These are phyloP conservation scores for Claviceps capensis DNA, from an alignment of 2,329 filamentous ascomycete genomes.

Conservation along the genomic window DNA sequence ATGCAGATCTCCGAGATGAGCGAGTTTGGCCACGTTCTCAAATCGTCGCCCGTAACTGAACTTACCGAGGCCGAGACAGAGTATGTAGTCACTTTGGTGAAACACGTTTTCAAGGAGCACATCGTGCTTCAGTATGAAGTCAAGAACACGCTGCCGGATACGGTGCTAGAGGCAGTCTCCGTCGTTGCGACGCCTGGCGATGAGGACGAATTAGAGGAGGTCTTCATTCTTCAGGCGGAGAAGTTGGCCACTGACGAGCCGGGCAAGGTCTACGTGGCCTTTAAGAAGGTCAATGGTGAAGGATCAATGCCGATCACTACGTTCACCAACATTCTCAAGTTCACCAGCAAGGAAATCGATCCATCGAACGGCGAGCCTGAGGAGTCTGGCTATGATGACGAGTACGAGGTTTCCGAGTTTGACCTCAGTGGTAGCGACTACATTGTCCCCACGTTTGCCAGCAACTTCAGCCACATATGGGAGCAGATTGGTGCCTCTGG, in stretches of 20 bases:
- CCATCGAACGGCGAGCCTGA: constrained; percentile 88
- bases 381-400: constrained; percentile 85
- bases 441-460: constrained; percentile 81
- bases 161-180: constrained; percentile 79
- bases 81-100: constrained; percentile 85
- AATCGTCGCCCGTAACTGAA: constrained; percentile 74
- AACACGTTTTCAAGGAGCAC: constrained; percentile 97
- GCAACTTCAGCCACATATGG: constrained; percentile 93
- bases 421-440: constrained; percentile 89
- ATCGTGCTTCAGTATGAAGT: constrained; percentile 93
- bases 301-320: constrained; percentile 62
- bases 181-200: constrained; percentile 68
- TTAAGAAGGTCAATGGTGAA: constrained; percentile 70
- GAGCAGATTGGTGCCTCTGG: constrained; percentile 81
- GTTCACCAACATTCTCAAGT: constrained; percentile 89
- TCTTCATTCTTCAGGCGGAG: constrained; percentile 84
- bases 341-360: constrained; percentile 96
- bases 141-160: constrained; percentile 91
- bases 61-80: constrained; percentile 95
- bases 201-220: constrained; percentile 74
- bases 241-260: constrained; percentile 74
- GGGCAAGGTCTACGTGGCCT: constrained; percentile 88
- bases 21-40: constrained; percentile 79
- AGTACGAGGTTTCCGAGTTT: constrained; percentile 92
- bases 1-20: constrained; percentile 83